Evolutionary conservation across 495 filamentous ascomycete species (phyloP), one percentile per base, ranked within the genome.

Genomic region (Echria macrotheca): DNA sequence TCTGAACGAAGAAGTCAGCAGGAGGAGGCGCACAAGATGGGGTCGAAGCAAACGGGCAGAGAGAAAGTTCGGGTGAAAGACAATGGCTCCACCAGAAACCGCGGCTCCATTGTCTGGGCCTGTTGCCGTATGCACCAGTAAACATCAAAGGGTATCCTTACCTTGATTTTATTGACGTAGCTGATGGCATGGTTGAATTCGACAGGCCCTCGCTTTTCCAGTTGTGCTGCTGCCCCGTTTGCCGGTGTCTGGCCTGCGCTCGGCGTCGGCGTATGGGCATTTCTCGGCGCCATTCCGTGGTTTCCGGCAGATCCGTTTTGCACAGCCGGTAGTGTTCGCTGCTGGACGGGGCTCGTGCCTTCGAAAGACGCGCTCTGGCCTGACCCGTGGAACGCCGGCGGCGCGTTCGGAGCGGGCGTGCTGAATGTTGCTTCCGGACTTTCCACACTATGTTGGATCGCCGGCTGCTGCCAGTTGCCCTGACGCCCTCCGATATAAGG

Each of bases 111-210:
- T 32, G 32, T 24, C 23, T 33, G 29, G 14, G n/a, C 8, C 33
- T 10, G n/a, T 9, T 4, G 45, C 33, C 50, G 32, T 14, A 15
- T 4, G 26, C 38, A 21, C 5, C 5, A 12, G 21, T 22, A 40
- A 37, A 26, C 5, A 29, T 15, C 9, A 5, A 4, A 14, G 5
- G n/a, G n/a, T n/a, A n/a, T 44, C 50, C 67, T 63, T 65, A 94
- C 91, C 83, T 99, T 99, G 46, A 99, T 99, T 70, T 99, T 99
- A 64, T 99, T 99, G 37, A 99, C 94, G 61, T 99, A 99, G 63
- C 90, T 96, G 51, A 99, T 99, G 0, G 94, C 94, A 71, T 99
- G 94, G 66, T 99, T 99, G 70, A 99, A 99, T 61, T 99, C 94
- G 2, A 99, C 94, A 10, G 94, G 94, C 9, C 90, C 89, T 50